Evolutionary conservation across 1,284 basidiomycete species (phyloP).

Genomic region (Tremellales sp.): DNA sequence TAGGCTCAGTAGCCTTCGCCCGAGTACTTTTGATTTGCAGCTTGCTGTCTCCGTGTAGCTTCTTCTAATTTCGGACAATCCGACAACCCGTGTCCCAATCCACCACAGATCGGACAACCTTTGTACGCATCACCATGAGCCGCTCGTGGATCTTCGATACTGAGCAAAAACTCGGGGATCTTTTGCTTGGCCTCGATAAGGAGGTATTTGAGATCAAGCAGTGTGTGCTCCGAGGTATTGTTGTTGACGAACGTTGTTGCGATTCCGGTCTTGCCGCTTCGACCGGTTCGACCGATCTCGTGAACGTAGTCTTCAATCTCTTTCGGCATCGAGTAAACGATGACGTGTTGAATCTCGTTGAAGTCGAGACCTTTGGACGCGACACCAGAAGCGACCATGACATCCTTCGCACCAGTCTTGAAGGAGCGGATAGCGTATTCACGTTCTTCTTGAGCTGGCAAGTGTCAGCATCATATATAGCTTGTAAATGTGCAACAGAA

Average conservation of each 20-base stretch:
- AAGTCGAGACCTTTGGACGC: conserved; percentile 98
- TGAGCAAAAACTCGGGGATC: conserved; percentile 92
- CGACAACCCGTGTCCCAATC: conserved; percentile 85
- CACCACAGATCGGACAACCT: conserved; percentile 95
- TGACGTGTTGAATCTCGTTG: conserved; percentile 73
- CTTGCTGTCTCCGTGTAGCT: conserved; percentile 65
- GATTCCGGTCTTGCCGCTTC: conserved; percentile 95
- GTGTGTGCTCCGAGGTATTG: conserved; percentile 91
- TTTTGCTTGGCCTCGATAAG: conserved; percentile 97
- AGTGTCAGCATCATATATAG: conserved; percentile 2
- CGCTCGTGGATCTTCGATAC: conserved; percentile 86
- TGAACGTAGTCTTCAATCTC: conserved; percentile 95
- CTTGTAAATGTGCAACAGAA: neutral
- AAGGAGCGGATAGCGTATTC: conserved; percentile 98
- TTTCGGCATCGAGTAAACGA: conserved; percentile 90
- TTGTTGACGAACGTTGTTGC: conserved; percentile 99
- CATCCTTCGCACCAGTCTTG: conserved; percentile 94
- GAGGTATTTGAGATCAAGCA: conserved; percentile 94
- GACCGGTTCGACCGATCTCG: conserved; percentile 96
- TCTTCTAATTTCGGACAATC: conserved; percentile 98
- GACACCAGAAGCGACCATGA: conserved; percentile 98
- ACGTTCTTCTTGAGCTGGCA: conserved; percentile 91
- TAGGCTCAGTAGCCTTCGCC: conserved; percentile 60
- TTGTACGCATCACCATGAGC: conserved; percentile 69
- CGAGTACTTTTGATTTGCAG: conserved; percentile 50